Base-by-base conservation (phyloP, 257 asterid genomes). In the Solanum megistacrolobum region DNA sequence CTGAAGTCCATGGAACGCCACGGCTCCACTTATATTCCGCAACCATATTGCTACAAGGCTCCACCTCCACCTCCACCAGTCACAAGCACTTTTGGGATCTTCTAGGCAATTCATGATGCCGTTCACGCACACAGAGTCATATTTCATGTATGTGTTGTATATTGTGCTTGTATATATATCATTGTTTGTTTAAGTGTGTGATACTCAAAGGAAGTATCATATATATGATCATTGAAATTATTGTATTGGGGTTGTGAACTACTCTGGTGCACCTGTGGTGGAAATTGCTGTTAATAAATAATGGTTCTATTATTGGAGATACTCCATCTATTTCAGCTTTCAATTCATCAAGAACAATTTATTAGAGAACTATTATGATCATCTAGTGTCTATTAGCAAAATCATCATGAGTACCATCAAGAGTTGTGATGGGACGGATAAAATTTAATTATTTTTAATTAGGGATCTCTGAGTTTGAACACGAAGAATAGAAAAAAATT, bases 21-120 rank as follows among this genome's bases (percentile, higher is more conserved):
- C 36, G 87, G 91, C 32, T 83, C 91, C 78, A 76, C 90, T 62
- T 90, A 83, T 65, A 85, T 81, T 85, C 91, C 91, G 7, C 93
- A 86, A 66, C 81, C 84, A 62, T 78, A 84, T 75, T 65, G 88
- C 35, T 86, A 79, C 91, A 89, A 87, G 38, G 75, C 89, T 16
- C 75, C 88, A 76, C 87, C 89, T 16, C 75, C 88, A 76, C 87
- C 89, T 46, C 89, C 88, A 10, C 87, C 73, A 18, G 87, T 87
- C 32, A 84, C 88, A 29, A 72, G 87, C 65, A 83, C 89, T 35
- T 71, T 85, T 66, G 91, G 88, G 38, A 88, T 87, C 18, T 87
- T 74, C 86, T 87, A 72, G 74, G 66, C 39, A 5, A 71, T 39
- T 58, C 55, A 72, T 36, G 85, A 72, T 29, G 87, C 75, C 27